phyloP scores from a whole-genome alignment of 768 basidiomycete genomes.

The Hericium rajendrae region DNA sequence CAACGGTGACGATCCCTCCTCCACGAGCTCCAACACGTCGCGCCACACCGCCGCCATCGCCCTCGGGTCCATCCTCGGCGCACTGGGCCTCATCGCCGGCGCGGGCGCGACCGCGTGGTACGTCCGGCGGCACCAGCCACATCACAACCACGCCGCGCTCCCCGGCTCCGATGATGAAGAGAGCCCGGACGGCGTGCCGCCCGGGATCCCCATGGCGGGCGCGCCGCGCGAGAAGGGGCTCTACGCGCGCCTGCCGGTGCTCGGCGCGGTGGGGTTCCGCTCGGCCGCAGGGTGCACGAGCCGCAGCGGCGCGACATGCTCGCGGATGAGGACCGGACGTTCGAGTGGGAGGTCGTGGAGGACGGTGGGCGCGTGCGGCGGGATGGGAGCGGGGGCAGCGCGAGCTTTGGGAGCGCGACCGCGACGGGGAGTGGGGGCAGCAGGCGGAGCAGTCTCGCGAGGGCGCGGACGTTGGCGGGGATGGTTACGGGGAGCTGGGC shows the following conservation, averaged over 20 bases:
- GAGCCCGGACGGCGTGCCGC: slow-evolving; percentile 14
- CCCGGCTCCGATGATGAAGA: slow-evolving; percentile 25
- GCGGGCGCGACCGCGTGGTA: slow-evolving; percentile 35
- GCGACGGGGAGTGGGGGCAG: neutral
- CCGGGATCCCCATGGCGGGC: slow-evolving; percentile 17
- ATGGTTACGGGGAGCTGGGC: slow-evolving; percentile 11
- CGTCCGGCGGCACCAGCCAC: slow-evolving; percentile 32
- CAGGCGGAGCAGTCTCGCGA: neutral
- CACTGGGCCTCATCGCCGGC: slow-evolving; percentile 42
- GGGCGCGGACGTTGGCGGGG: slow-evolving; percentile 5
- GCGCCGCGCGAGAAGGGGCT: slow-evolving; percentile 1
- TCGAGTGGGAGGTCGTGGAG: slow-evolving; percentile 11
- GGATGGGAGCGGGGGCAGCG: slow-evolving; percentile 15
- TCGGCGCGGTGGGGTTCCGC: slow-evolving; percentile 26
- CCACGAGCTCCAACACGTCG: neutral
- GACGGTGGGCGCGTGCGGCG: slow-evolving; percentile 6
- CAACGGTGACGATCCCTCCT: neutral
- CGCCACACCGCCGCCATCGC: slow-evolving; percentile 31
- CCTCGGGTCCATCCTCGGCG: slow-evolving; percentile 53
- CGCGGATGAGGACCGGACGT: slow-evolving; percentile 60
- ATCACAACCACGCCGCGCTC: slow-evolving; percentile 15
- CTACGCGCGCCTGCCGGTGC: slow-evolving; percentile 10
- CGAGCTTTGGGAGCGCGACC: neutral
- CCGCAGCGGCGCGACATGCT: slow-evolving; percentile 57
- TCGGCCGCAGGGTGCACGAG: slow-evolving; percentile 2